Conservation (phyloP, 2,329 filamentous ascomycete species). For the Bipolaris gigantea region DNA sequence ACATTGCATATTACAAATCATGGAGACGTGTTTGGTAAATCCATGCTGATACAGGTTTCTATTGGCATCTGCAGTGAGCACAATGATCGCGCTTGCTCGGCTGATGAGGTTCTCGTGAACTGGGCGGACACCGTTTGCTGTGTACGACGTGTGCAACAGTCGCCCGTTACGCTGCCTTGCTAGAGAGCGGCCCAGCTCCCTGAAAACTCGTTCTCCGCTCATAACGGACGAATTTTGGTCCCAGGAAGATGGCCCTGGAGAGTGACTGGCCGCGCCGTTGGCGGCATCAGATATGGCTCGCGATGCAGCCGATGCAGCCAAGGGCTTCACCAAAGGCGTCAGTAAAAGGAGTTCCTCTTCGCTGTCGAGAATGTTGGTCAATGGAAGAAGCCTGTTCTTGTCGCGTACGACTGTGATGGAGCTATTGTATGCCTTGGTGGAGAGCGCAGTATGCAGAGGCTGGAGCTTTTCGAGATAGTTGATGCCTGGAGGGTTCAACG, state of each 20-base stretch:
- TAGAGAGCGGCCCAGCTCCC: constrained; percentile 84
- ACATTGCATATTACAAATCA: constrained; percentile 85
- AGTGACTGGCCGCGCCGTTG: constrained; percentile 52
- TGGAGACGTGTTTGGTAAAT: constrained; percentile 93
- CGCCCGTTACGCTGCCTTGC: constrained; percentile 83
- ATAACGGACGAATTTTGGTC: constrained; percentile 68
- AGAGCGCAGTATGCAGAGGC: constrained; percentile 77
- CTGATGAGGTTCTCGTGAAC: constrained; percentile 93
- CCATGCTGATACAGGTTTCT: constrained; percentile 91
- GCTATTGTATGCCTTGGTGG: constrained; percentile 82
- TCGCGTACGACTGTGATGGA: constrained; percentile 94
- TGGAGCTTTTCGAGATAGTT: constrained; percentile 78
- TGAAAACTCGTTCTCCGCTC: constrained; percentile 91
- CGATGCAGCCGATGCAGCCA: constrained; percentile 86
- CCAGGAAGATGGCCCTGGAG: constrained; percentile 59
- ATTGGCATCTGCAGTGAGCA: constrained; percentile 92
- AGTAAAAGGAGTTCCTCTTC: constrained; percentile 88
- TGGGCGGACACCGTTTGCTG: constrained; percentile 86
- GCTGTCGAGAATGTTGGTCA: constrained; percentile 77
- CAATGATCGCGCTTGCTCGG: constrained; percentile 81
- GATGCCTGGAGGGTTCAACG: constrained; percentile 82
- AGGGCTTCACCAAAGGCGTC: constrained; percentile 85
- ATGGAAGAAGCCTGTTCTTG: constrained; percentile 79
- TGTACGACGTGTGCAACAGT: constrained; percentile 91
- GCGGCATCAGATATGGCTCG: constrained; percentile 67